Conservation (phyloP, 2,329 filamentous ascomycete genomes). For the Sclerotinia glacialis region DNA sequence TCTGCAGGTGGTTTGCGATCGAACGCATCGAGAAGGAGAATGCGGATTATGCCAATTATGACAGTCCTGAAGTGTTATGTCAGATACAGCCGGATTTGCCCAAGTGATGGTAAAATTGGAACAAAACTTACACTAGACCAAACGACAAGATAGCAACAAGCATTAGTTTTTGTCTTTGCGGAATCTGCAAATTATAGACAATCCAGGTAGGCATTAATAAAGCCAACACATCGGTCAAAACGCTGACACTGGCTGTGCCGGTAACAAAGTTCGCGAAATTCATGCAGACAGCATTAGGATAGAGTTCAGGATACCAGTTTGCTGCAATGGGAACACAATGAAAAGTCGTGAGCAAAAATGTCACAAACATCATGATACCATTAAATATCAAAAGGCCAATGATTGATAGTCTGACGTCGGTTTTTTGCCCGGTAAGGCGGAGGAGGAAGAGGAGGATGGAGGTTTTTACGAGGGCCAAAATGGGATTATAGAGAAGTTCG, state of each 20-base stretch:
- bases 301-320: constrained; percentile 19
- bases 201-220: constrained; percentile 26
- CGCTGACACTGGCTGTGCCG: background rate
- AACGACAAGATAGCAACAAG: constrained; percentile 14
- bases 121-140: constrained; percentile 5
- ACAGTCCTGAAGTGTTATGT: background rate
- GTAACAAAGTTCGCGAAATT: constrained; percentile 23
- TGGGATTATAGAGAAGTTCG: constrained; percentile 43
- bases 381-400: constrained; percentile 26
- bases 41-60: background rate
- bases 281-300: constrained; percentile 23
- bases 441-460: constrained; percentile 48
- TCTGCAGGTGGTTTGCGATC: constrained; percentile 3
- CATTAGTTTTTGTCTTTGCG: constrained; percentile 22
- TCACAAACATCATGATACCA: constrained; percentile 12
- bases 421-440: constrained; percentile 43
- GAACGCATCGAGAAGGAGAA: constrained; percentile 4
- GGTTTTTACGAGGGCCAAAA: constrained; percentile 47
- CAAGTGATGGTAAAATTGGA: background rate
- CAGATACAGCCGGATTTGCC: background rate
- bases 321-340: constrained; percentile 25
- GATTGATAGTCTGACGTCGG: constrained; percentile 39
- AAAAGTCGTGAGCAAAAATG: constrained; percentile 8
- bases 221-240: constrained; percentile 23
- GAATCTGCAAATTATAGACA: constrained; percentile 25